Conservation (phyloP, 768 basidiomycete species). For the Auriscalpium microsporum region DNA sequence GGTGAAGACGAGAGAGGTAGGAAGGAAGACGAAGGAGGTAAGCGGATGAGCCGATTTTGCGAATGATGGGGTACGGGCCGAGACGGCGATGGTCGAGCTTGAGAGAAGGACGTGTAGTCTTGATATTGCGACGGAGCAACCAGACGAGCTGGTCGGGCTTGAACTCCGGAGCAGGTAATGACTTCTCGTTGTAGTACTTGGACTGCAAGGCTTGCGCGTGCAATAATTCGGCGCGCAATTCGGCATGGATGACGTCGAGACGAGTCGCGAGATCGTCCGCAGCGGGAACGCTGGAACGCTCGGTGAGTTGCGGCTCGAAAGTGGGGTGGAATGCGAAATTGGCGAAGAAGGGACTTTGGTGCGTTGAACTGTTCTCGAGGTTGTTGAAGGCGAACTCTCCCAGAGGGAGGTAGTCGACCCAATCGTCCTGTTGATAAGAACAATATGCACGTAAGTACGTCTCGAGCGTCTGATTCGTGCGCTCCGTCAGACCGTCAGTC, state of each 20-base stretch:
- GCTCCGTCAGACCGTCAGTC: too few relatives aligned
- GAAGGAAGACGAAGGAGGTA: constrained; percentile 27
- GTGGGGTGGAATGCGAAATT: constrained; percentile 10
- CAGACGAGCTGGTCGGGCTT: constrained; percentile 13
- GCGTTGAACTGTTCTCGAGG: constrained; percentile 23
- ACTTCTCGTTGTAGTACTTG: constrained; percentile 2
- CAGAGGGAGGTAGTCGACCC: constrained; percentile 31
- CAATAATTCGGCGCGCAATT: constrained; percentile 9
- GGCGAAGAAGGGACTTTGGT: constrained; percentile 3
- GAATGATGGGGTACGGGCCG: constrained; percentile 3
- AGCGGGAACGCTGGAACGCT: constrained; percentile 19
- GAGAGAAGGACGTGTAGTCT: background rate
- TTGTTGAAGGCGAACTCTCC: constrained; percentile 38
- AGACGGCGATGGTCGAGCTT: background rate
- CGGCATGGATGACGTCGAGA: constrained; percentile 10
- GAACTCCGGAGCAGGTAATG: constrained; percentile 6
- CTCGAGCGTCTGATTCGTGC: constrained; percentile 31
- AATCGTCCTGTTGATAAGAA: constrained; percentile 35
- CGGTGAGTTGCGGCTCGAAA: constrained; percentile 6
- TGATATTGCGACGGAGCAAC: constrained; percentile 11
- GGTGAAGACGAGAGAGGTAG: constrained; percentile 26
- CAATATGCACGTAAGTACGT: constrained; percentile 28
- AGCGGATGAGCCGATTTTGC: constrained; percentile 13
- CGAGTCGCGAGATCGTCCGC: constrained; percentile 1
- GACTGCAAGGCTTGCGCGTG: constrained; percentile 8